Conservation (phyloP, 2,329 filamentous ascomycete genomes). For the Cladophialophora immunda region DNA sequence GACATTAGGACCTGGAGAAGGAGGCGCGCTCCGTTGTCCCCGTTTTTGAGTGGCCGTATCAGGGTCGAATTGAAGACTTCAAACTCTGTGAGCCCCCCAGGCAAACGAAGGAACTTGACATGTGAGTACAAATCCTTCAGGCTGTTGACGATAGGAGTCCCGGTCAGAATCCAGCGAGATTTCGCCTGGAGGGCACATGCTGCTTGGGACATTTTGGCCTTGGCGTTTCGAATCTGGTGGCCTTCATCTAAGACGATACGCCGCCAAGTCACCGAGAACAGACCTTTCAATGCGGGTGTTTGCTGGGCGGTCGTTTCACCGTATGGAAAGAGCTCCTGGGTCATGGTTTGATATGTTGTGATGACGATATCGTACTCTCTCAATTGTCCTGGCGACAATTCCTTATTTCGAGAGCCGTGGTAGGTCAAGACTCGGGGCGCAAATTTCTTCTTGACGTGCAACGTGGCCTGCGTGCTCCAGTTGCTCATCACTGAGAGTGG, state of each 20-base stretch:
- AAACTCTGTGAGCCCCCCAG: constrained; percentile 76
- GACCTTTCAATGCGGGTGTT: constrained; percentile 54
- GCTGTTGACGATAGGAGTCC: constrained; percentile 84
- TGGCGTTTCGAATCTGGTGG: constrained; percentile 80
- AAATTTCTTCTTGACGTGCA: constrained; percentile 72
- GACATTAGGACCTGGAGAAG: constrained; percentile 80
- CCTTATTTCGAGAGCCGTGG: constrained; percentile 70
- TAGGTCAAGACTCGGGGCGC: constrained; percentile 75
- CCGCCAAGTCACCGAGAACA: constrained; percentile 76
- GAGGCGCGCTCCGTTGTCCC: constrained; percentile 65
- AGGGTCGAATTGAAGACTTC: constrained; percentile 78
- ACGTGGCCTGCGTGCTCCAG: constrained; percentile 80
- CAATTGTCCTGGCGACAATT: constrained; percentile 65
- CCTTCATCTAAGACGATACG: constrained; percentile 85
- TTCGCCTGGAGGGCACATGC: constrained; percentile 72
- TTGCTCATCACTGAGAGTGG: constrained; percentile 90
- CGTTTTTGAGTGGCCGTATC: constrained; percentile 70
- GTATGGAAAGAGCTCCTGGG: constrained; percentile 67
- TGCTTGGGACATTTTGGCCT: constrained; percentile 75
- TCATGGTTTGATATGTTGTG: constrained; percentile 82
- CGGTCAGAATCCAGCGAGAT: constrained; percentile 81
- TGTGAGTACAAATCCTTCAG: constrained; percentile 83
- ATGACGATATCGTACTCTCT: constrained; percentile 77
- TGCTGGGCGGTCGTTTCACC: constrained; percentile 55
- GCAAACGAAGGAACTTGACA: constrained; percentile 77